Conservation (phyloP, 805 yeast genomes). For the Pachysolen tannophilus region DNA sequence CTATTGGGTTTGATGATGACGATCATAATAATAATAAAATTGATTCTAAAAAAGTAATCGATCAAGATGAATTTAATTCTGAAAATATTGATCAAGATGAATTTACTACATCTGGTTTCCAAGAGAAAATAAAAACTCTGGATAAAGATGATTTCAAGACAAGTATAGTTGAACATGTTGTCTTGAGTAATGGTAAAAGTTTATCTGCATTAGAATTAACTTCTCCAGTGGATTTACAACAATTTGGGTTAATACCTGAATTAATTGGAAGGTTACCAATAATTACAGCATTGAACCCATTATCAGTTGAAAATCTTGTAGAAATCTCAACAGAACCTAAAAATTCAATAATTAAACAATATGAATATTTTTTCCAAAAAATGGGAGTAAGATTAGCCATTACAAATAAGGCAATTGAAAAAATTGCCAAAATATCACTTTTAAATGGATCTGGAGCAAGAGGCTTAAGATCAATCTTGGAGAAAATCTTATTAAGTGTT, state of each 20-base stretch:
- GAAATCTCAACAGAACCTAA: constrained; percentile 48
- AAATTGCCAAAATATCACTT: constrained; percentile 40
- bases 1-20: constrained; percentile 16
- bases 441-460: constrained; percentile 55
- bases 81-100: no score
- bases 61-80: not conserved
- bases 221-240: constrained; percentile 40
- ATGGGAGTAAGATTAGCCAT: constrained; percentile 43
- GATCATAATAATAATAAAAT: constrained; percentile 9
- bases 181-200: constrained; percentile 26
- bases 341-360: constrained; percentile 46
- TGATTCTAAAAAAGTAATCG: not conserved
- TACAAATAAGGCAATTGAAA: constrained; percentile 38
- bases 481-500: constrained; percentile 38
- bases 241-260: constrained; percentile 53
- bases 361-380: constrained; percentile 43
- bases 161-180: constrained; percentile 26
- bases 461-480: constrained; percentile 49
- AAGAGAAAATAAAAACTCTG: constrained; percentile 2
- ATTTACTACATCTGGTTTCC: not conserved
- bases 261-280: constrained; percentile 52
- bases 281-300: constrained; percentile 38
- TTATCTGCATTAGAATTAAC: constrained; percentile 36
- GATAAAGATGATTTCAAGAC: constrained; percentile 7
- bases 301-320: constrained; percentile 35